These are phyloP conservation scores for Fusarium metavorans DNA, from an alignment of 2,329 filamentous ascomycete genomes.

Conservation along the genomic window DNA sequence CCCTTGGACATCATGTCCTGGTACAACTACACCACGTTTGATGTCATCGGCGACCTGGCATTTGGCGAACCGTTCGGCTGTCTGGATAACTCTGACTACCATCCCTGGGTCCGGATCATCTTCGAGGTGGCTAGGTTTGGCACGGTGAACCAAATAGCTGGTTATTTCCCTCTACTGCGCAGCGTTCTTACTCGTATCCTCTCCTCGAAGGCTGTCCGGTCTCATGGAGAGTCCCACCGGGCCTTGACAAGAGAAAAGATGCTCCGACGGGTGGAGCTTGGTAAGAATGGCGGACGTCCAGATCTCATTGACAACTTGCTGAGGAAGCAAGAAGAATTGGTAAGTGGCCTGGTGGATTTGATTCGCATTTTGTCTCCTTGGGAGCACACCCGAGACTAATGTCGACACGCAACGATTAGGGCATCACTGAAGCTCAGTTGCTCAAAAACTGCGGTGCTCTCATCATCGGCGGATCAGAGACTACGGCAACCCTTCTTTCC, in stretches of 20 bases:
- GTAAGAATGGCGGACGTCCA: not conserved
- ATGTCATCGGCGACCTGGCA: slow-evolving; percentile 45
- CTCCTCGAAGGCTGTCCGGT: not conserved
- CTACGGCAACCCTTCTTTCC: slow-evolving; percentile 46
- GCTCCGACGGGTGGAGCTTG: not conserved
- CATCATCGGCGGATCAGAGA: slow-evolving; percentile 49
- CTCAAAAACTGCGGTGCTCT: slow-evolving; percentile 7
- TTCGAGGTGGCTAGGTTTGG: not conserved
- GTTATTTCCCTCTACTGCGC: not conserved
- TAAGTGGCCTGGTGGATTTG: not conserved
- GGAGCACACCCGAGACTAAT: not conserved
- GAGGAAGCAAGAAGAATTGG: not conserved
- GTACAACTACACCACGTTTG: slow-evolving; percentile 48
- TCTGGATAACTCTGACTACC: slow-evolving; percentile 31
- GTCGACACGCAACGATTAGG: not conserved
- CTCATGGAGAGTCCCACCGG: not conserved
- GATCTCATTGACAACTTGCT: not conserved
- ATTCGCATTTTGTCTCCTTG: not conserved
- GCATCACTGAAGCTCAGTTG: not conserved
- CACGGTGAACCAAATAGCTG: not conserved
- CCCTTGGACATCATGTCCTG: slow-evolving; percentile 42
- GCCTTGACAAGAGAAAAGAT: not conserved
- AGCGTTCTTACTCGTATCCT: not conserved
- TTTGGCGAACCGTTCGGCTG: slow-evolving; percentile 45
- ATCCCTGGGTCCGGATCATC: slow-evolving; percentile 39